These are phyloP conservation scores for Wallacemonas sp. DNA, from an alignment of 208 protist species.

Conservation along the genomic window DNA sequence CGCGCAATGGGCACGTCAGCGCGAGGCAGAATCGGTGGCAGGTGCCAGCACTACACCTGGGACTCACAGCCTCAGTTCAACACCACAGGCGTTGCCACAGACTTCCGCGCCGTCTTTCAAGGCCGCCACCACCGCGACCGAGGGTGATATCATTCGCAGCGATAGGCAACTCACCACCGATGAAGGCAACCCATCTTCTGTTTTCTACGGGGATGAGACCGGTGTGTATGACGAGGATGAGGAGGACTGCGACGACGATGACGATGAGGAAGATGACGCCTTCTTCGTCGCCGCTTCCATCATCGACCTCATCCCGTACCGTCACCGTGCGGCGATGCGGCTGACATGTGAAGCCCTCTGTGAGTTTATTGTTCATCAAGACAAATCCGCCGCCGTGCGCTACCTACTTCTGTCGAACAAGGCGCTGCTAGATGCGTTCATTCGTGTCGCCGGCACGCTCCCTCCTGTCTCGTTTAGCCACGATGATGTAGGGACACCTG, in stretches of 20 bases:
- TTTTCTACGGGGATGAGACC: not conserved
- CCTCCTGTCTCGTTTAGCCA: not conserved
- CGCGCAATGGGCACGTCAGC: not conserved
- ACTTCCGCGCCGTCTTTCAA: too few relatives aligned
- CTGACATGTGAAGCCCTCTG: slow-evolving; percentile 7
- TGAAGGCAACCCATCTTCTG: not conserved
- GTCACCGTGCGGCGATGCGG: slow-evolving; percentile 11
- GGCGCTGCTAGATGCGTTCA: slow-evolving; percentile 30
- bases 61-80: too few relatives aligned
- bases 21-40: too few relatives aligned
- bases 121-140: not conserved
- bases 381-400: slow-evolving; percentile 9
- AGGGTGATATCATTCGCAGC: not conserved
- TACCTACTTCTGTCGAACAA: slow-evolving; percentile 31
- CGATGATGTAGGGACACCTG: slow-evolving; percentile 1
- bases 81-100: too few relatives aligned
- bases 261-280: not conserved
- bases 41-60: too few relatives aligned
- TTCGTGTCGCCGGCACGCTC: slow-evolving; percentile 21
- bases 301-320: slow-evolving; percentile 5
- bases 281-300: not conserved
- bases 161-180: not conserved
- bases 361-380: slow-evolving; percentile 13
- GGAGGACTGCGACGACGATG: not conserved
- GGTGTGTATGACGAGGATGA: not conserved